Conservation (phyloP, 352 stramenopile genomes). For the Saprolegnia parasitica region DNA sequence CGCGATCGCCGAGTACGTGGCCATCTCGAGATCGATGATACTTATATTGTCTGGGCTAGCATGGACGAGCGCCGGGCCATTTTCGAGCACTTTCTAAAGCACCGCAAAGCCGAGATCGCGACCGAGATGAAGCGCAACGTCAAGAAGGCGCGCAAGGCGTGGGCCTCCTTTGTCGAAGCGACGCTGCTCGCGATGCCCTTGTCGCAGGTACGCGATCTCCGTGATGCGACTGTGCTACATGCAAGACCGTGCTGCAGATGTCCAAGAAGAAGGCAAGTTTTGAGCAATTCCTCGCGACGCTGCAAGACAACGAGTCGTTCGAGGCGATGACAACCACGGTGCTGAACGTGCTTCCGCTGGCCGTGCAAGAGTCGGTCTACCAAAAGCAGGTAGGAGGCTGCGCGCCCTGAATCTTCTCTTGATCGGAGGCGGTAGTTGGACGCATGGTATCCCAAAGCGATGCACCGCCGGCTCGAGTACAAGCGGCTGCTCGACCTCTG, state of each 20-base stretch:
- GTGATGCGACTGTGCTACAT: not conserved
- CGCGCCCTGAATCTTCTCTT: not conserved
- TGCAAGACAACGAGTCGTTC: conserved; percentile 24
- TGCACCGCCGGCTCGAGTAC: conserved; percentile 9
- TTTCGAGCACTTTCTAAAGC: conserved; percentile 73
- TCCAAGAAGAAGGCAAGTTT: conserved; percentile 51
- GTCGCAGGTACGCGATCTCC: not conserved
- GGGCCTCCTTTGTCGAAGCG: conserved; percentile 42
- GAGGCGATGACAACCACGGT: conserved; percentile 41
- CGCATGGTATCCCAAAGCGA: conserved; percentile 15
- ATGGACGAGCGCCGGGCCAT: conserved; percentile 77
- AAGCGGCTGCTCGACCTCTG: conserved; percentile 15
- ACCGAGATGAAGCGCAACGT: conserved; percentile 71
- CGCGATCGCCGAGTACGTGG: conserved; percentile 45
- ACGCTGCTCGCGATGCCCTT: conserved; percentile 33
- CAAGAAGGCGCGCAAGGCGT: conserved; percentile 53
- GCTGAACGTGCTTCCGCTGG: conserved; percentile 39
- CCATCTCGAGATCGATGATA: not conserved
- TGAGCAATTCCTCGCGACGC: conserved; percentile 49
- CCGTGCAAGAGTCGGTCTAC: conserved; percentile 54
- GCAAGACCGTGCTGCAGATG: conserved; percentile 19
- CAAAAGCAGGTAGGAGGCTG: conserved; percentile 34
- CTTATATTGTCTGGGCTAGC: conserved; percentile 29
- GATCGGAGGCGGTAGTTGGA: conserved; percentile 4
- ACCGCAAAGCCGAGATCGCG: conserved; percentile 71